Base-by-base conservation (phyloP, 2,329 filamentous ascomycete species). In the Seiridium cupressi region DNA sequence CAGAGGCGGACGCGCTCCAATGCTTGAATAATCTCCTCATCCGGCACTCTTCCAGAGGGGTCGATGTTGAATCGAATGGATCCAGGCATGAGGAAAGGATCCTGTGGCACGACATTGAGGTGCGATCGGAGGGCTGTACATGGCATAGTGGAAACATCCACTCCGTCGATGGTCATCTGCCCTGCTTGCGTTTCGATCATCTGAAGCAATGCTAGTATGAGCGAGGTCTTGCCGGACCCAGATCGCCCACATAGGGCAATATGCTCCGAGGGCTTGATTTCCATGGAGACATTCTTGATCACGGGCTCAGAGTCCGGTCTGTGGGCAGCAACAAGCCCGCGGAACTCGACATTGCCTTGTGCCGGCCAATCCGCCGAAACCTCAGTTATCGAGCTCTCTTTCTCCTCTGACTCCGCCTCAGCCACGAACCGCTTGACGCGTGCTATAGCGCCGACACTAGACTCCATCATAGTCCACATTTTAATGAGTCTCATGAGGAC, bases 401-500 rank as follows among this genome's bases (percentile, higher is more conserved):
- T 42, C 53, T 60, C 58, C 11, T 60, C 59, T 2, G 26, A 44
- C 47, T 61, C 59, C 3, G 55, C 54, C 10, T 61, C 59, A 2
- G 10, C 48, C 3, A 40, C 48, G 13, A 61, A 57, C 32, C 44
- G 54, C 34, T 58, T 54, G 6, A 61, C 59, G 5, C 54, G 46
- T 1, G 54, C 38, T 5, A 72, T 64, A 3, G 69, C 68, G 1
- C 65, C 69, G 8, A 71, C 60, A 5, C 64, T 68, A 1, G 69
- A 72, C 56, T 72, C 70, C 1, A 73, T 59, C 51, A 59, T 53
- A 2, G 76, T 76, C 62, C 74, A 79, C 7, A 64, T 64, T 6
- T 54, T 54, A 26, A 78, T 68, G 5, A 78, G 63, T 10, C 51
- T 55, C 3, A 69, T 59, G 2, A 79, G 51, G 0, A 47, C 59